Evolutionary conservation across 2,329 filamentous ascomycete species (phyloP).

Genomic region (Aspergillus hortae): DNA sequence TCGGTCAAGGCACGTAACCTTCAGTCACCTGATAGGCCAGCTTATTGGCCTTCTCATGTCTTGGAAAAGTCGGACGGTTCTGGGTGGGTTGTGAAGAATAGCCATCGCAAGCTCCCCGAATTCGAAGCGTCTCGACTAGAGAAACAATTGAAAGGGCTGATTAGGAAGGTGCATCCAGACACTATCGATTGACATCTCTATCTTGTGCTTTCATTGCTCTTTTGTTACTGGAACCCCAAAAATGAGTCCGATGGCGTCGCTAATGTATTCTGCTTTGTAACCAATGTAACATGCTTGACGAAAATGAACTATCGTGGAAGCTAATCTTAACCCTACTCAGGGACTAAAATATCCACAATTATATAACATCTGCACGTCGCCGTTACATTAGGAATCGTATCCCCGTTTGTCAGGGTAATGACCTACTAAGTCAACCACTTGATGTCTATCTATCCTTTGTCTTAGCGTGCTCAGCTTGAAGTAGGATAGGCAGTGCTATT

Average conservation of each 20-base stretch:
- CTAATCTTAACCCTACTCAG: no score
- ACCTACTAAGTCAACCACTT: no score
- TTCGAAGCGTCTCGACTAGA: background rate
- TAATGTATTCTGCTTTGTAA: background rate
- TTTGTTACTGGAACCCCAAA: background rate
- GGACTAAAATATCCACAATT: no score
- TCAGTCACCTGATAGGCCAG: background rate
- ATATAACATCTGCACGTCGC: no score
- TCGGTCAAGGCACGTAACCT: constrained; percentile 1
- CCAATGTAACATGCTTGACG: background rate
- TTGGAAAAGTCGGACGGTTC: background rate
- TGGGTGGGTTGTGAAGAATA: background rate
- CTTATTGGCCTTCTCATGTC: background rate
- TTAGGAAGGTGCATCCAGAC: background rate
- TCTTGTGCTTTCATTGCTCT: background rate
- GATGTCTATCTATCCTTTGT: background rate
- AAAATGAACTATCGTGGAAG: background rate
- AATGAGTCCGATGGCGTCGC: background rate
- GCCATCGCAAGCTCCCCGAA: background rate
- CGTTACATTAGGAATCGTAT: no score
- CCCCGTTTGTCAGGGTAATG: no score
- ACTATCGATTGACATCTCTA: background rate
- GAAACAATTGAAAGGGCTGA: background rate
- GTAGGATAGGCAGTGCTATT: background rate
- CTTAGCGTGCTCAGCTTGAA: background rate